Evolutionary conservation across 2,329 filamentous ascomycete genomes (phyloP).

Genomic region (Trichoderma atrobrunneum): DNA sequence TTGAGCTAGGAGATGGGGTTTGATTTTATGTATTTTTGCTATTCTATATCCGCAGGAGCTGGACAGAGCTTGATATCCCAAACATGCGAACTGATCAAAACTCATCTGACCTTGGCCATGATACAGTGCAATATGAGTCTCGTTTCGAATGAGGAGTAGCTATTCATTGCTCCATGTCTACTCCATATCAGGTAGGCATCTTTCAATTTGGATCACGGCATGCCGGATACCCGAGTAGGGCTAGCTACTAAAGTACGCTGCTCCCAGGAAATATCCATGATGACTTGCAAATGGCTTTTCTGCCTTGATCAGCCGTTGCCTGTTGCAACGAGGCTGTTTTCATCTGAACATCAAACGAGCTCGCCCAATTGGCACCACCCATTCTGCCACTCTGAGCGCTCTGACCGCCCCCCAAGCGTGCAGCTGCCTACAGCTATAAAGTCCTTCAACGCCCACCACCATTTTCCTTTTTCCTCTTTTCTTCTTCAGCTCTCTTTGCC

Average conservation of each 20-base stretch:
- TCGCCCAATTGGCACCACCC: neutral
- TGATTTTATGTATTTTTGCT: neutral
- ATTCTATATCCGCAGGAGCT: neutral
- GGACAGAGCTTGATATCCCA: constrained; percentile 10
- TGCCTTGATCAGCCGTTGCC: neutral
- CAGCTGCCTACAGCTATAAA: constrained; percentile 24
- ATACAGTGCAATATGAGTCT: neutral
- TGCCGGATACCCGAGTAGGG: neutral
- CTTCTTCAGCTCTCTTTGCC: constrained; percentile 43
- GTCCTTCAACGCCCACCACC: neutral
- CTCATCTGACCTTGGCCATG: neutral
- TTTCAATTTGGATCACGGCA: neutral
- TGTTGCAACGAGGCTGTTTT: neutral
- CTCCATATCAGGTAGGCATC: neutral
- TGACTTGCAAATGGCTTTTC: neutral
- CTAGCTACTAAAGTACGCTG: neutral
- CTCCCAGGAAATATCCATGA: neutral
- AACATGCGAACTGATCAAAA: neutral
- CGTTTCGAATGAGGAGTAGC: neutral
- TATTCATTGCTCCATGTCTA: neutral
- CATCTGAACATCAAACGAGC: neutral
- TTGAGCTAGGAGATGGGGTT: neutral
- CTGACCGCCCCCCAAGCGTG: neutral
- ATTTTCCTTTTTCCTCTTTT: constrained; percentile 28
- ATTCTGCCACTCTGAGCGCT: constrained; percentile 22